Evolutionary conservation across 768 basidiomycete genomes (phyloP), one percentile per base, ranked within the genome.

Genomic region (Lactarius hatsudake): DNA sequence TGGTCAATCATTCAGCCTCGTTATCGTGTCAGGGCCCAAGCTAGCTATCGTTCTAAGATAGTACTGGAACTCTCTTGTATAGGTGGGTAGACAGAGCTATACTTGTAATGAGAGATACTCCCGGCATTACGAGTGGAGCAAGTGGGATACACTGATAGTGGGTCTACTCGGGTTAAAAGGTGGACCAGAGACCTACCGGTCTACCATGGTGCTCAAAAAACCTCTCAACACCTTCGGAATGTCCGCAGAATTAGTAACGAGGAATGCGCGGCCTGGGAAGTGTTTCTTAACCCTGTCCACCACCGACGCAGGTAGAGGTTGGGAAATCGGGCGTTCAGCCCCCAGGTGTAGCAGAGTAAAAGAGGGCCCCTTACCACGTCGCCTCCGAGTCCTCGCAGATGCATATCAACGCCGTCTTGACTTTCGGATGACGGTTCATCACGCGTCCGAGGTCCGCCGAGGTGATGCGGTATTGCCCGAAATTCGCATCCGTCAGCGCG

Each of bases 401-500:
- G 71, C 87, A 88, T 38, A 89, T 83, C 32, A 88, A 75, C 0
- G 87, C 86, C 6, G 86, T 86, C 65, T 87, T 83, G 20, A 89
- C 87, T 74, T 87, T 89, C 5, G 84, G 81, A 69, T 87, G 79
- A 20, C 80, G 77, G 59, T 81, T 84, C 85, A 88, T 87, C 0
- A 81, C 83, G 23, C 80, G 77, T 12, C 81, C 82, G 42, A 89
- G 73, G 45, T 87, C 83, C 64, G 86, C 86, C 5, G 83, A 78
- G 8, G 84, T 84, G 65, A 89, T 87, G 59, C 79, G 75, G 72
- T 89, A 89, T 45, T 86, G 79, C 28, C 79, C 82, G 66, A 88
- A 88, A 75, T 88, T 89, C 10, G 87, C 88, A 72, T 89, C 87
- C 78, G 88, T 88, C 57, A 89, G 83, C 5, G 86, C 83, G 66